These are phyloP conservation scores for Neurospora sp. DNA, from an alignment of 2,329 filamentous ascomycete species.

Conservation along the genomic window DNA sequence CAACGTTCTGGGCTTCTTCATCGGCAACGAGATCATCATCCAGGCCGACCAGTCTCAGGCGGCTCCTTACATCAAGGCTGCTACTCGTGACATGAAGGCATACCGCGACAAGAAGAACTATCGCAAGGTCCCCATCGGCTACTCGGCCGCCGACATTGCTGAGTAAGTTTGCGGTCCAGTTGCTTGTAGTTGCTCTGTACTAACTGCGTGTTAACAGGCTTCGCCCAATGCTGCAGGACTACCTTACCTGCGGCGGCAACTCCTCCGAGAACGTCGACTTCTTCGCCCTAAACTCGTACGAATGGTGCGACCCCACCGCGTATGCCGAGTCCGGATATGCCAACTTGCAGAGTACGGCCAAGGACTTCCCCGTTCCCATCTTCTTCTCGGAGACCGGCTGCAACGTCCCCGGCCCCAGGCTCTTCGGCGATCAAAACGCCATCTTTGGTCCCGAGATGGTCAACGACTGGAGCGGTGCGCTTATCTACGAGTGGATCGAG, in stretches of 20 bases:
- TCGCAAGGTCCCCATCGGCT: constrained; percentile 73
- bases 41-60: constrained; percentile 46
- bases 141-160: constrained; percentile 78
- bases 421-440: constrained; percentile 62
- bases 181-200: too few species aligned
- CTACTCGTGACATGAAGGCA: constrained; percentile 70
- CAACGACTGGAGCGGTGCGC: constrained; percentile 60
- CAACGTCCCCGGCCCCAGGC: constrained; percentile 52
- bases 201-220: constrained; percentile 19
- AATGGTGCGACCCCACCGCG: constrained; percentile 56
- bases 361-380: constrained; percentile 69
- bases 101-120: constrained; percentile 69
- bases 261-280: constrained; percentile 65
- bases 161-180: constrained; percentile 22
- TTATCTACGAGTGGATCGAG: constrained; percentile 85
- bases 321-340: constrained; percentile 60
- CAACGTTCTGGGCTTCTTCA: constrained; percentile 74
- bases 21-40: constrained; percentile 82
- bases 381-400: constrained; percentile 88
- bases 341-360: constrained; percentile 55
- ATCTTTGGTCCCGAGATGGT: constrained; percentile 70
- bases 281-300: constrained; percentile 77
- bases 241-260: constrained; percentile 69
- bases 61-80: constrained; percentile 76
- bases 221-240: constrained; percentile 53